Percentiles rank a stretch among this genome's conserved stretches.
phyloP scores from a whole-genome alignment of 2,329 filamentous ascomycete species.

The Davidsoniella virescens region DNA sequence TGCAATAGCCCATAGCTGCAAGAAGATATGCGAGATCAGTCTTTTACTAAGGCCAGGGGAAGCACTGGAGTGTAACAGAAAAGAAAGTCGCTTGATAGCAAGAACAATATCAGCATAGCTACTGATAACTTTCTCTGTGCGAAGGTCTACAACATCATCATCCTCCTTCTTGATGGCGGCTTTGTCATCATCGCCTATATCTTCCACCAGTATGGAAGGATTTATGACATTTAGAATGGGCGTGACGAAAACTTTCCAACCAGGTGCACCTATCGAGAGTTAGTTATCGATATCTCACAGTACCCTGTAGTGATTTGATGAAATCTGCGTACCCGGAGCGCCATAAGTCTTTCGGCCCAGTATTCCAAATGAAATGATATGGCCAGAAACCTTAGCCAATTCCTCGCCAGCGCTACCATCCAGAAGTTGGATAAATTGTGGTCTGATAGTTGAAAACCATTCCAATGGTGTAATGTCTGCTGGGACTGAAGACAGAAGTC shows the following conservation, averaged over 20 bases:
- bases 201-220: constrained; percentile 20
- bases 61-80: constrained; percentile 45
- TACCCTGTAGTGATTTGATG: neutral
- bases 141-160: constrained; percentile 30
- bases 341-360: constrained; percentile 47
- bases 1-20: constrained; percentile 47
- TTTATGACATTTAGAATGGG: constrained; percentile 39
- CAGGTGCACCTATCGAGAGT: constrained; percentile 29
- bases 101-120: constrained; percentile 28
- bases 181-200: neutral
- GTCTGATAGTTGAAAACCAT: constrained; percentile 45
- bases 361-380: constrained; percentile 50
- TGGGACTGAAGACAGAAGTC: constrained; percentile 44
- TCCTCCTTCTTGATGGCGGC: constrained; percentile 17
- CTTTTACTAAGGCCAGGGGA: constrained; percentile 49
- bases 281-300: neutral
- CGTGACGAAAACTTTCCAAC: constrained; percentile 45
- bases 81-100: constrained; percentile 37
- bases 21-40: constrained; percentile 39
- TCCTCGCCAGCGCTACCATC: constrained; percentile 44
- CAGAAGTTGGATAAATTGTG: constrained; percentile 44
- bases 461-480: constrained; percentile 32
- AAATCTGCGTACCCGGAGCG: constrained; percentile 33
- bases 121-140: constrained; percentile 28
- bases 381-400: constrained; percentile 40